phyloP scores from a whole-genome alignment of 139 green algal species.

The Pleodorina starrii region DNA sequence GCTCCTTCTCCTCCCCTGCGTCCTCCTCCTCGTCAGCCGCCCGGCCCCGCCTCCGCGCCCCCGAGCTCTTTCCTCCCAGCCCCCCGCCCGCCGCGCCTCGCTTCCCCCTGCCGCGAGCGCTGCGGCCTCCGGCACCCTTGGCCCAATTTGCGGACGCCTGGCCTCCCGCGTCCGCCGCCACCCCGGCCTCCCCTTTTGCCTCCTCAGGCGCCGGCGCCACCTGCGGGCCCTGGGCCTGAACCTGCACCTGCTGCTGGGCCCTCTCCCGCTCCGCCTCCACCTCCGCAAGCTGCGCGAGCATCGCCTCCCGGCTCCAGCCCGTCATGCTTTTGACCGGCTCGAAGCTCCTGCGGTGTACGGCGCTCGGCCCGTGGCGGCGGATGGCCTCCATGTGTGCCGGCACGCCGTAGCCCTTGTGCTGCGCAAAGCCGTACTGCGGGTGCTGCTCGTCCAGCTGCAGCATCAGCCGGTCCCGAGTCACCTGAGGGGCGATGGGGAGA shows the following conservation, averaged over 20 bases:
- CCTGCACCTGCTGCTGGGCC: too few species aligned
- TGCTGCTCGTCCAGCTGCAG: conserved; percentile 75
- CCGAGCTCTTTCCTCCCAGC: neutral
- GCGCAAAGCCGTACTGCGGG: conserved; percentile 83
- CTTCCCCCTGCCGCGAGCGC: too few species aligned
- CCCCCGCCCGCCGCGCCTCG: neutral
- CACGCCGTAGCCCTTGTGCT: conserved; percentile 85
- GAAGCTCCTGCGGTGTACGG: conserved; percentile 88
- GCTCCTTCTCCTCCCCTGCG: neutral
- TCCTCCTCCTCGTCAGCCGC: neutral
- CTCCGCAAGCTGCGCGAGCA: neutral
- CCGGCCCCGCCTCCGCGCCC: too few species aligned
- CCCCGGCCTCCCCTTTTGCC: conserved; percentile 3
- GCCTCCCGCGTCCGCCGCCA: neutral
- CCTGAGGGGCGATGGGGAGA: too few species aligned
- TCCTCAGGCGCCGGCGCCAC: too few species aligned
- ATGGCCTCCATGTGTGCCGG: conserved; percentile 85
- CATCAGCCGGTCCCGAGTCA: conserved; percentile 94
- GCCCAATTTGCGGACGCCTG: neutral
- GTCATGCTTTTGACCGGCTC: conserved; percentile 75
- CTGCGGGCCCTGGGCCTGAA: too few species aligned
- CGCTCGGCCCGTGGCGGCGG: conserved; percentile 77
- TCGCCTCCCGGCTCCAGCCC: conserved; percentile 42
- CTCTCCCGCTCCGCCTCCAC: too few species aligned
- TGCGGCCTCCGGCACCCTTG: neutral